Percentiles rank a stretch among this genome's conserved stretches.
phyloP scores from a whole-genome alignment of 371 early-diverging fungal genomes.

The Mortierella sp. region DNA sequence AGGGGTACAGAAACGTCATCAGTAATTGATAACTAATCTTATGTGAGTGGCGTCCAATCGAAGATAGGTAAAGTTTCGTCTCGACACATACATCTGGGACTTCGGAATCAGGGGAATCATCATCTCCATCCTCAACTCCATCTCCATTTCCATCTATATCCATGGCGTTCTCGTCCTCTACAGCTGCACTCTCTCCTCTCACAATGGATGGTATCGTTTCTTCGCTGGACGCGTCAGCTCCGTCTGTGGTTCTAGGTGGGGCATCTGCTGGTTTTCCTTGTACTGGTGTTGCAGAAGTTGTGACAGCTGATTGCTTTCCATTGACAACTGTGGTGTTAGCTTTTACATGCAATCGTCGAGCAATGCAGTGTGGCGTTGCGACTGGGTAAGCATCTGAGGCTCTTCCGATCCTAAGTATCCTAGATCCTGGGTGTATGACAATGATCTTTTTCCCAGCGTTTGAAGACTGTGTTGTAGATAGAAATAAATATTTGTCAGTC shows the following conservation, averaged over 20 bases:
- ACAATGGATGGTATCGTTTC: conserved; percentile 8
- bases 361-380: conserved; percentile 85
- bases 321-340: background rate
- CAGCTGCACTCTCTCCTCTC: background rate
- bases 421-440: conserved; percentile 91
- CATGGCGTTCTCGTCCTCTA: conserved; percentile 21
- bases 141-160: conserved; percentile 45
- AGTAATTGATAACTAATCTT: background rate
- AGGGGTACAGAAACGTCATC: background rate
- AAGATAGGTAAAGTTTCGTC: background rate
- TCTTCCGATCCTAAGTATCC: conserved; percentile 81
- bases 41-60: background rate
- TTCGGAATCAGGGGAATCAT: conserved; percentile 4
- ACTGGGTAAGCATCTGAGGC: conserved; percentile 86
- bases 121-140: too few species aligned
- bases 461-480: conserved; percentile 20
- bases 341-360: conserved; percentile 64
- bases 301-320: background rate
- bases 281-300: background rate
- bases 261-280: background rate
- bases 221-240: conserved; percentile 2
- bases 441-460: conserved; percentile 65
- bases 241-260: background rate
- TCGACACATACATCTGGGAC: conserved; percentile 33
- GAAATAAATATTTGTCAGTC: background rate